Conservation (phyloP, 1,139 yeast genomes). For the Starmera stellimalicola region DNA sequence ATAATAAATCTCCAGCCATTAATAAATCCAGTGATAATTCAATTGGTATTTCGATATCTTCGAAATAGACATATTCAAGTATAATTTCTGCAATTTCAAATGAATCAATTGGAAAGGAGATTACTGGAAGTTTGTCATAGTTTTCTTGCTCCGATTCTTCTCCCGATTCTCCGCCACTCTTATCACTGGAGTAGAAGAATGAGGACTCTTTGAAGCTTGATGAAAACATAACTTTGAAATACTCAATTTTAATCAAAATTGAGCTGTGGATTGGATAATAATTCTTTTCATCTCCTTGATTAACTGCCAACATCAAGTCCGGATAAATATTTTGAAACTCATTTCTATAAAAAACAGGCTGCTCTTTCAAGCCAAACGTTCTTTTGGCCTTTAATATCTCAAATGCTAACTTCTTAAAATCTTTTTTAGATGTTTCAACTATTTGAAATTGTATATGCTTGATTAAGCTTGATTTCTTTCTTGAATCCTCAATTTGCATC, state of each 20-base stretch:
- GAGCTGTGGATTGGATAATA: constrained; percentile 59
- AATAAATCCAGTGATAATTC: constrained; percentile 45
- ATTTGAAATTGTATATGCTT: constrained; percentile 35
- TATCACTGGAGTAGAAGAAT: no score
- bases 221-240: constrained; percentile 55
- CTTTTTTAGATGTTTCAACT: constrained; percentile 38
- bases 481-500: constrained; percentile 19
- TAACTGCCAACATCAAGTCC: constrained; percentile 38
- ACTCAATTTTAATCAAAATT: constrained; percentile 51
- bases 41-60: constrained; percentile 43
- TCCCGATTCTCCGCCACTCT: no score
- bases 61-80: constrained; percentile 51
- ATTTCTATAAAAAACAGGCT: constrained; percentile 1
- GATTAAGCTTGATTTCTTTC: constrained; percentile 31
- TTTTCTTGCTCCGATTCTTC: no score
- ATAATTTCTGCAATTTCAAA: constrained; percentile 42
- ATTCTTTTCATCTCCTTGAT: constrained; percentile 17
- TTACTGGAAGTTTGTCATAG: no score
- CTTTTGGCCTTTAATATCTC: constrained; percentile 27
- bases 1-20: constrained; percentile 50
- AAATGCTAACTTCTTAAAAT: constrained; percentile 33
- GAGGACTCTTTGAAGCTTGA: constrained; percentile 37
- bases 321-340: constrained; percentile 22
- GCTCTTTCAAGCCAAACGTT: neutral
- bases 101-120: constrained; percentile 30